Conservation (phyloP, 2,329 filamentous ascomycete genomes). For the Botryosphaeria dothidea region DNA sequence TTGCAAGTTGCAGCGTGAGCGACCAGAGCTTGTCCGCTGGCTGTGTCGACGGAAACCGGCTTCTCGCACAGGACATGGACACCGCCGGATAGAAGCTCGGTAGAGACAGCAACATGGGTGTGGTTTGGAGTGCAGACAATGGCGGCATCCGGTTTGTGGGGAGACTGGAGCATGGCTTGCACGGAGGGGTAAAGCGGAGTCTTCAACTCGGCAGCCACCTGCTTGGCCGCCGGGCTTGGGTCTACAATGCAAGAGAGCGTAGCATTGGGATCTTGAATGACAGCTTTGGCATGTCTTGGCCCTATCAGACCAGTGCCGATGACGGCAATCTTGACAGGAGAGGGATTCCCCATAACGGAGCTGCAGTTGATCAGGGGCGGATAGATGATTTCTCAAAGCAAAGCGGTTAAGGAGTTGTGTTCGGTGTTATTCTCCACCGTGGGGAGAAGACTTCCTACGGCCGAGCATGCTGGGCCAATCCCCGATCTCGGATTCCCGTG, state of each 20-base stretch:
- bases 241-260: conserved; percentile 50
- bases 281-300: conserved; percentile 50
- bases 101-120: conserved; percentile 55
- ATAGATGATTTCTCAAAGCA: no score
- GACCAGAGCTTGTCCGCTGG: conserved; percentile 36
- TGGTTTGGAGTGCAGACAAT: conserved; percentile 63
- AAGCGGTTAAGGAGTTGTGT: background rate
- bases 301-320: conserved; percentile 54
- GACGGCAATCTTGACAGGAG: conserved; percentile 44
- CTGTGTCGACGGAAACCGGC: conserved; percentile 50
- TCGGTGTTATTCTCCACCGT: background rate
- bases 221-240: conserved; percentile 41
- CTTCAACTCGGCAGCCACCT: conserved; percentile 38
- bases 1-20: conserved; percentile 25
- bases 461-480: background rate
- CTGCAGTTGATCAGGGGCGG: no score
- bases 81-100: conserved; percentile 48
- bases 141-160: conserved; percentile 51
- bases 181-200: conserved; percentile 46
- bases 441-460: background rate
- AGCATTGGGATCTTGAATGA: conserved; percentile 41
- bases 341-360: conserved; percentile 17
- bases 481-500: background rate
- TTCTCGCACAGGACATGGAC: conserved; percentile 62
- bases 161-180: conserved; percentile 43